Conservation (phyloP, 2,329 filamentous ascomycete genomes). For the Scytalidium lignicola region DNA sequence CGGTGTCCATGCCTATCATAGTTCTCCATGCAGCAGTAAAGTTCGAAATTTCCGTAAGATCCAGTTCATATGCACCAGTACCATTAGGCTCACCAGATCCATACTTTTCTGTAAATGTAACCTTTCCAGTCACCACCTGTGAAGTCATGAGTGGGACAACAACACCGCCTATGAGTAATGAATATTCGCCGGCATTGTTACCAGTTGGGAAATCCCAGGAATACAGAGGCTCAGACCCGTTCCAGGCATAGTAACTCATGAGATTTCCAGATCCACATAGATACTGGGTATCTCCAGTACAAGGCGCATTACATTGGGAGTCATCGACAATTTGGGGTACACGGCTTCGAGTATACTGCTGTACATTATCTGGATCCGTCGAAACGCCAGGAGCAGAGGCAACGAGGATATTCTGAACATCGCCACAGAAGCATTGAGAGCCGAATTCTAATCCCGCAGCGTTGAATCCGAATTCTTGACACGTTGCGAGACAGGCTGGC, state of each 20-base stretch:
- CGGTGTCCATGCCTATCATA: constrained; percentile 44
- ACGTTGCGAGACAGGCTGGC: constrained; percentile 15
- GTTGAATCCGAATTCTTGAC: constrained; percentile 20
- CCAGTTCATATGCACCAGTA: constrained; percentile 61
- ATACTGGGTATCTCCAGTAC: constrained; percentile 1
- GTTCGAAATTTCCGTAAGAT: constrained; percentile 47
- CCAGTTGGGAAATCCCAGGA: constrained; percentile 47
- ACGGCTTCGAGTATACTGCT: constrained; percentile 37
- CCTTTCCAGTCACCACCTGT: constrained; percentile 53
- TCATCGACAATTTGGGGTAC: constrained; percentile 8
- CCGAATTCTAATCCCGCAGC: constrained; percentile 22
- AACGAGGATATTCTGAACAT: constrained; percentile 16
- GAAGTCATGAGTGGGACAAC: constrained; percentile 56
- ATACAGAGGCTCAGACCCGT: constrained; percentile 42
- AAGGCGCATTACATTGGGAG: constrained; percentile 4
- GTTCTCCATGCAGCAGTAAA: constrained; percentile 51
- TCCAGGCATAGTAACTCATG: constrained; percentile 3
- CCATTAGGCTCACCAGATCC: constrained; percentile 53
- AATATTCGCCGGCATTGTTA: constrained; percentile 49
- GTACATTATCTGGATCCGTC: constrained; percentile 11
- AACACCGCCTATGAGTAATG: constrained; percentile 53
- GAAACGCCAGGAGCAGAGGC: constrained; percentile 11
- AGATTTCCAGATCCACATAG: constrained; percentile 6
- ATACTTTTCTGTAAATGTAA: constrained; percentile 53
- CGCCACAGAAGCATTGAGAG: constrained; percentile 21